Percentiles rank a stretch among this genome's conserved stretches.
phyloP scores from a whole-genome alignment of 768 basidiomycete genomes.

The Rhizopogon vulgaris region DNA sequence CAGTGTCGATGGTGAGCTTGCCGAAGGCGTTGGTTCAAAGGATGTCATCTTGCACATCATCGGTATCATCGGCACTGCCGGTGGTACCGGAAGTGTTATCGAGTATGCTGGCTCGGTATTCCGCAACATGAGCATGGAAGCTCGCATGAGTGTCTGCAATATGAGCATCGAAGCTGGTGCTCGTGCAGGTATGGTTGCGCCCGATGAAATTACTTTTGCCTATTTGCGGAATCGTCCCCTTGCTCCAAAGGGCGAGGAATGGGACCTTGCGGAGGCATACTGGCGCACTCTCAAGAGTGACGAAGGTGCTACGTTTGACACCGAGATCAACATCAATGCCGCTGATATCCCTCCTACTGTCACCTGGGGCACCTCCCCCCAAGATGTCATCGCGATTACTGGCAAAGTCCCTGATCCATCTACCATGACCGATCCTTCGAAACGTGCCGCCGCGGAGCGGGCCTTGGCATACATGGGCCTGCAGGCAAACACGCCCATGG shows the following conservation, averaged over 20 bases:
- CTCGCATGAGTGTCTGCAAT: constrained; percentile 87
- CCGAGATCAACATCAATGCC: constrained; percentile 73
- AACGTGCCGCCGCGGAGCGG: constrained; percentile 65
- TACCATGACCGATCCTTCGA: constrained; percentile 54
- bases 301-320: constrained; percentile 78
- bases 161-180: constrained; percentile 96
- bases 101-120: constrained; percentile 90
- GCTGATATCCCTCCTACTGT: constrained; percentile 86
- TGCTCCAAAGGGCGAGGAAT: constrained; percentile 76
- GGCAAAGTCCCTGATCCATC: constrained; percentile 75
- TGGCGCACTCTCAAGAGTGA: constrained; percentile 80
- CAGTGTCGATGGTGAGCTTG: constrained; percentile 75
- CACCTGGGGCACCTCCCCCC: constrained; percentile 91
- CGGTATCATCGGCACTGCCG: constrained; percentile 88
- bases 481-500: constrained; percentile 68
- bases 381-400: constrained; percentile 81
- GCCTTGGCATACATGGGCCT: constrained; percentile 87
- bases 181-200: constrained; percentile 88
- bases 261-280: constrained; percentile 82
- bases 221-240: constrained; percentile 81
- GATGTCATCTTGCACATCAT: constrained; percentile 90
- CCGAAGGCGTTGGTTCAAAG: constrained; percentile 81
- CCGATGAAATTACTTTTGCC: constrained; percentile 80
- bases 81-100: constrained; percentile 87
- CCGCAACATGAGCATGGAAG: constrained; percentile 83